A percentile compares a stretch with the other conserved stretches of the same genome.
Evolutionary conservation across 2,329 filamentous ascomycete genomes (phyloP).

Genomic region (Microcyclospora tardicrescens): DNA sequence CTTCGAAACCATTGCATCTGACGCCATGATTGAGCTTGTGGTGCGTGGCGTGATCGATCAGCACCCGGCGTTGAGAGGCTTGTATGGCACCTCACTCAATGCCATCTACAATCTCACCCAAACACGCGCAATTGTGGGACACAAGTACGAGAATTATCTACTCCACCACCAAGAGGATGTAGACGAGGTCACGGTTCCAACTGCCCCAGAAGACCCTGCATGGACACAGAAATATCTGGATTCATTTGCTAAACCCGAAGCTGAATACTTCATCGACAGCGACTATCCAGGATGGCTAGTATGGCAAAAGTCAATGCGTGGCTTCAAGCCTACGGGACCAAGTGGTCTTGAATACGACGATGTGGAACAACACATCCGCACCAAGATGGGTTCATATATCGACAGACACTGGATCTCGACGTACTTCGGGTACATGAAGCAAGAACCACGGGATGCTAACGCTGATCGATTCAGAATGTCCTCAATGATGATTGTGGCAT

Average conservation of each 20-base stretch:
- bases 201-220: slow-evolving; percentile 58
- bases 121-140: slow-evolving; percentile 70
- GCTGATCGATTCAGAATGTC: slow-evolving; percentile 83
- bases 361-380: slow-evolving; percentile 58
- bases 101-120: slow-evolving; percentile 71
- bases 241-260: slow-evolving; percentile 61
- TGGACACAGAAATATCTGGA: slow-evolving; percentile 72
- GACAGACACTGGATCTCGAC: slow-evolving; percentile 75
- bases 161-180: slow-evolving; percentile 64
- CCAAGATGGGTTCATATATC: slow-evolving; percentile 67
- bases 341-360: slow-evolving; percentile 65
- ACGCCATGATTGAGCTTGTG: slow-evolving; percentile 71
- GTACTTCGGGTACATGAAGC: slow-evolving; percentile 88
- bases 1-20: slow-evolving; percentile 76
- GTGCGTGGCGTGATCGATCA: slow-evolving; percentile 74
- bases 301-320: slow-evolving; percentile 80
- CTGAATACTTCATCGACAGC: slow-evolving; percentile 80
- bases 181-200: slow-evolving; percentile 62
- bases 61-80: slow-evolving; percentile 70
- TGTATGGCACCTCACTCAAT: slow-evolving; percentile 70
- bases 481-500: slow-evolving; percentile 73
- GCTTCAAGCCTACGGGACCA: slow-evolving; percentile 57
- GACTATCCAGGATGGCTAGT: slow-evolving; percentile 95
- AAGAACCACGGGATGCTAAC: slow-evolving; percentile 73
- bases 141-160: slow-evolving; percentile 79